phyloP scores from a whole-genome alignment of 2,329 filamentous ascomycete species.

The Xylaria sp. region DNA sequence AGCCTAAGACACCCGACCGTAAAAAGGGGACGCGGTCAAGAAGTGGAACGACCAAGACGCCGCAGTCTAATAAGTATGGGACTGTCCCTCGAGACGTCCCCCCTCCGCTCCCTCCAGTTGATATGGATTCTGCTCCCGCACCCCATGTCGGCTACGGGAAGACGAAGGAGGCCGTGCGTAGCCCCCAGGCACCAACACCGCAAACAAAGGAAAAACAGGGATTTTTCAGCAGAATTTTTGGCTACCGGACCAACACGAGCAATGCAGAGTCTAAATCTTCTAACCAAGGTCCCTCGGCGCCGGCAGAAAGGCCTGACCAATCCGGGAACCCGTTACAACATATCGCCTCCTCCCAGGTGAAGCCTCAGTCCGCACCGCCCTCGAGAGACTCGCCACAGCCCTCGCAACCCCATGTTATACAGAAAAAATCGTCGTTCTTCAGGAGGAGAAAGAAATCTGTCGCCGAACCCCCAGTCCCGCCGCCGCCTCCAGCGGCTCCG shows the following conservation, averaged over 20 bases:
- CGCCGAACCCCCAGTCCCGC: constrained; percentile 68
- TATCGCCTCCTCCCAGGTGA: constrained; percentile 51
- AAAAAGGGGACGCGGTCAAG: constrained; percentile 61
- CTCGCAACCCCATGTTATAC: constrained; percentile 53
- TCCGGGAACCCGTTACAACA: constrained; percentile 46
- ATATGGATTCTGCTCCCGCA: constrained; percentile 56
- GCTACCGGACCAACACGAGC: constrained; percentile 59
- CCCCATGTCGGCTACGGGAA: constrained; percentile 63
- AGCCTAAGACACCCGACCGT: constrained; percentile 36
- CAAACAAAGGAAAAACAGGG: constrained; percentile 72
- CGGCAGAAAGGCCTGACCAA: constrained; percentile 43
- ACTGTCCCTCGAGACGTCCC: constrained; percentile 27
- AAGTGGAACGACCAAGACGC: constrained; percentile 33
- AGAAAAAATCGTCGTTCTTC: constrained; percentile 97
- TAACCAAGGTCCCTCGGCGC: constrained; percentile 42
- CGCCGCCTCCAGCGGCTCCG: constrained; percentile 43
- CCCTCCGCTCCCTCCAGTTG: constrained; percentile 39
- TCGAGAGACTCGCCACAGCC: constrained; percentile 54
- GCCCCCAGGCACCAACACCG: constrained; percentile 45
- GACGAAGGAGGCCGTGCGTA: constrained; percentile 53
- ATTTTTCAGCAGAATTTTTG: constrained; percentile 93
- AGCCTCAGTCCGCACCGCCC: constrained; percentile 50
- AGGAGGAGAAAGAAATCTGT: constrained; percentile 89
- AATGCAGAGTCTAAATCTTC: constrained; percentile 25
- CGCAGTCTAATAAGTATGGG: constrained; percentile 36